These are phyloP conservation scores for Coemansia umbellata DNA, from an alignment of 192 early-diverging fungal species.

Conservation along the genomic window DNA sequence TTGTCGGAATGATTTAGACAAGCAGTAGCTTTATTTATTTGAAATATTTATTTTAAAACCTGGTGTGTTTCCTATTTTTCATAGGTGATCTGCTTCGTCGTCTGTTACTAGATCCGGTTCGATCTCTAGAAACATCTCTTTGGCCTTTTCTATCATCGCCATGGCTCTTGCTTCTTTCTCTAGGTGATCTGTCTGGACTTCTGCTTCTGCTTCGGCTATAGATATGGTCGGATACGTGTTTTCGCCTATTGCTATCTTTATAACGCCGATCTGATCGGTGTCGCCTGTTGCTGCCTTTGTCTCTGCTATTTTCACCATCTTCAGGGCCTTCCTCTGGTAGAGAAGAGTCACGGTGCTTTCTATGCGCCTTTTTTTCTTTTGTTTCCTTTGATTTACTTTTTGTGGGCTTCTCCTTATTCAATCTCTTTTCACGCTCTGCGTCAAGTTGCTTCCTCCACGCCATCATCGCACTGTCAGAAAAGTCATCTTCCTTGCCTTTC, in stretches of 20 bases:
- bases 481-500: constrained; percentile 22
- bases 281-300: not conserved
- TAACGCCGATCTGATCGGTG: not conserved
- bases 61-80: too few relatives aligned
- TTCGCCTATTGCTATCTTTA: not conserved
- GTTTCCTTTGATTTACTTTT: not conserved
- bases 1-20: too few relatives aligned
- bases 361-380: not conserved
- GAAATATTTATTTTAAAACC: too few relatives aligned
- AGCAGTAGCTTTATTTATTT: too few relatives aligned
- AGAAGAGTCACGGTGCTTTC: not conserved
- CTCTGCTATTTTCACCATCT: not conserved
- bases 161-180: too few relatives aligned
- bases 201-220: constrained; percentile 1
- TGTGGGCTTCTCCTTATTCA: constrained; percentile 4
- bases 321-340: not conserved
- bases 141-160: too few relatives aligned
- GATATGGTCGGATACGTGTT: not conserved
- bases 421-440: constrained; percentile 37
- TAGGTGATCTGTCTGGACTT: too few relatives aligned
- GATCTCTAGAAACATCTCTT: not conserved
- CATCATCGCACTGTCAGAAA: constrained; percentile 41
- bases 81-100: constrained; percentile 8
- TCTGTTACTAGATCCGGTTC: constrained; percentile 5
- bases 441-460: constrained; percentile 45